Percentiles rank a stretch among this genome's conserved stretches.
phyloP scores from a whole-genome alignment of 1,139 yeast species.

The Eremothecium coryli region DNA sequence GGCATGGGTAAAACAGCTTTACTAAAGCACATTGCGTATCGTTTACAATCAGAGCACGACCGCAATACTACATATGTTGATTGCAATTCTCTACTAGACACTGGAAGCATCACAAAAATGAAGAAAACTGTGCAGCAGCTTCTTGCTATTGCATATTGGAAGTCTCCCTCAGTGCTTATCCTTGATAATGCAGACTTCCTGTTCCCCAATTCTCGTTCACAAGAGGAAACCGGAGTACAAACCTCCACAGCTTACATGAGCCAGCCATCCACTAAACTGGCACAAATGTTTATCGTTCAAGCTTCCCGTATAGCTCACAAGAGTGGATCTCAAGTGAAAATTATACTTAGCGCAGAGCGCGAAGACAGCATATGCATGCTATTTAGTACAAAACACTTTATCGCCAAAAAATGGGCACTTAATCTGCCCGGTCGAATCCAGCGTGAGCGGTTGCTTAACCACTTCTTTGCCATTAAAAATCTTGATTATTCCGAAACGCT shows the following conservation, averaged over 20 bases:
- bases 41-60: conserved; percentile 36
- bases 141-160: conserved; percentile 64
- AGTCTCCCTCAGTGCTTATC: conserved; percentile 64
- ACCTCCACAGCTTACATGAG: conserved; percentile 32
- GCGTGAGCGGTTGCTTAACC: conserved; percentile 44
- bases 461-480: conserved; percentile 36
- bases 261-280: conserved; percentile 27
- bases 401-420: conserved; percentile 55
- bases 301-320: conserved; percentile 34
- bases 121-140: conserved; percentile 42
- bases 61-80: conserved; percentile 41
- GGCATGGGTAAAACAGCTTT: conserved; percentile 75
- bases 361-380: conserved; percentile 57
- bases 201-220: conserved; percentile 35
- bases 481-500: conserved; percentile 32
- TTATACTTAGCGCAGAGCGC: conserved; percentile 42
- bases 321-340: conserved; percentile 27
- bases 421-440: conserved; percentile 63
- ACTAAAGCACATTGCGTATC: conserved; percentile 36
- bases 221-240: conserved; percentile 13
- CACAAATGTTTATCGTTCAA: conserved; percentile 32
- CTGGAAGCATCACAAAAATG: conserved; percentile 36
- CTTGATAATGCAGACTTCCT: conserved; percentile 77
- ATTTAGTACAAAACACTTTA: conserved; percentile 58
- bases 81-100: conserved; percentile 35